Conservation (phyloP, 2,329 filamentous ascomycete species). For the Verticillium isaacii region DNA sequence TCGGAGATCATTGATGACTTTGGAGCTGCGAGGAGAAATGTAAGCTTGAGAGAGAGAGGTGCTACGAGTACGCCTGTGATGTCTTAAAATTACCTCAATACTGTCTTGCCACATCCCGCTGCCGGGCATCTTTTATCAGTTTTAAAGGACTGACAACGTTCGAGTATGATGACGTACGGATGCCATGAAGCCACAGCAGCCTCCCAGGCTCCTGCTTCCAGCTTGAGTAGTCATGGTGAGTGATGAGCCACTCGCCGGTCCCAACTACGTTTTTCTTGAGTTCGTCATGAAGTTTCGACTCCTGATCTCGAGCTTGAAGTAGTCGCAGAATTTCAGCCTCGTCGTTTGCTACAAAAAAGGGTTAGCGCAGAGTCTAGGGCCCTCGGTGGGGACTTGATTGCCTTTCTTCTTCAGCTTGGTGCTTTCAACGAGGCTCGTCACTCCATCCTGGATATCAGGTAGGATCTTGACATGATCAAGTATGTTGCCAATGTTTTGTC, state of each 20-base stretch:
- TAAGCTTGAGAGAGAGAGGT: not conserved
- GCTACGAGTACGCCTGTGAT: not conserved
- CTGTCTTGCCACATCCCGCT: not conserved
- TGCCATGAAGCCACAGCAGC: not conserved
- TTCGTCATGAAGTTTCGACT: not conserved
- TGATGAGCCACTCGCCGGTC: not conserved
- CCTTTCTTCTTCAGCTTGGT: not conserved
- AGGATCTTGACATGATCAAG: not conserved
- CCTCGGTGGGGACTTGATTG: fast-evolving
- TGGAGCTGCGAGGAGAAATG: not conserved
- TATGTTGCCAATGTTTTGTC: not conserved
- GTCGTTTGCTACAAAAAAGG: not conserved
- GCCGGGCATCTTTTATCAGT: not conserved
- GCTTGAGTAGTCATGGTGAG: not conserved
- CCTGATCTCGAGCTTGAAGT: not conserved
- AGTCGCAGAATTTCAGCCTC: not conserved
- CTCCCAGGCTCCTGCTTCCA: not conserved
- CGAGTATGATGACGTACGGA: not conserved
- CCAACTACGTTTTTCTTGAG: not conserved
- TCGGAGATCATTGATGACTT: not conserved
- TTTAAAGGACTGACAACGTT: not conserved
- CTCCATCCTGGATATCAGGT: not conserved
- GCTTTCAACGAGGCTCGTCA: not conserved
- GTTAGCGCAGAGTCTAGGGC: not conserved
- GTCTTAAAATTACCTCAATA: not conserved